phyloP scores from a whole-genome alignment of 306 rosid species.

The Myrica gale region DNA sequence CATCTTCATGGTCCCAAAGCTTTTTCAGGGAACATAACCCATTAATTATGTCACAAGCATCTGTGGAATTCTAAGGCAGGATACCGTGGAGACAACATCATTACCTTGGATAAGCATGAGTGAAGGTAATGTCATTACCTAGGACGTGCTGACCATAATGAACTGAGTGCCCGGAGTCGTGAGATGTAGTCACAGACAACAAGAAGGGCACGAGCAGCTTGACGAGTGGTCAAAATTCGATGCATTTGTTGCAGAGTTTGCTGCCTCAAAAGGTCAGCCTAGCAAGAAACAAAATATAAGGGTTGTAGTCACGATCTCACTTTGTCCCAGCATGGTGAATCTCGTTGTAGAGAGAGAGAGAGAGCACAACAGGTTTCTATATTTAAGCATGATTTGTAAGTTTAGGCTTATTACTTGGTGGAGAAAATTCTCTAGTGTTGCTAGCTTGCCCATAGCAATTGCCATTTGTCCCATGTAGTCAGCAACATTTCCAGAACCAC shows the following conservation, averaged over 20 bases:
- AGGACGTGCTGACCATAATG: slow-evolving; percentile 85
- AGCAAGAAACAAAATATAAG: slow-evolving; percentile 10
- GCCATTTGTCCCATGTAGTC: slow-evolving; percentile 98
- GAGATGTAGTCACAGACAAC: slow-evolving; percentile 62
- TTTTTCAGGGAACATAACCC: background rate
- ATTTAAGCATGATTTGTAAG: background rate
- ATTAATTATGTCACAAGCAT: background rate
- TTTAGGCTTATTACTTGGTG: slow-evolving; percentile 50
- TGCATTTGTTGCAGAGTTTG: slow-evolving; percentile 80
- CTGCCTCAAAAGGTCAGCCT: slow-evolving; percentile 91
- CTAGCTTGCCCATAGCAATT: slow-evolving; percentile 79
- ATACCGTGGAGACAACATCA: background rate
- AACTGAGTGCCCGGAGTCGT: slow-evolving; percentile 77
- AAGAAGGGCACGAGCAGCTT: slow-evolving; percentile 77
- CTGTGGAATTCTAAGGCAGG: background rate
- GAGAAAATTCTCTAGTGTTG: slow-evolving; percentile 70
- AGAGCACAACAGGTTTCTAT: background rate
- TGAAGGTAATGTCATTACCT: slow-evolving; percentile 30
- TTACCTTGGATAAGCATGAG: no score
- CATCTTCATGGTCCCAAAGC: background rate
- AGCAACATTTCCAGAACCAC: slow-evolving; percentile 59
- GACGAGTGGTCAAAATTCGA: slow-evolving; percentile 63
- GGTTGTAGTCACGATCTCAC: background rate
- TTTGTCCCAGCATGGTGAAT: background rate
- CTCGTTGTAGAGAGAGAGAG: background rate